Conservation (phyloP, 352 stramenopile genomes). For the Globisporangium alternatum region DNA sequence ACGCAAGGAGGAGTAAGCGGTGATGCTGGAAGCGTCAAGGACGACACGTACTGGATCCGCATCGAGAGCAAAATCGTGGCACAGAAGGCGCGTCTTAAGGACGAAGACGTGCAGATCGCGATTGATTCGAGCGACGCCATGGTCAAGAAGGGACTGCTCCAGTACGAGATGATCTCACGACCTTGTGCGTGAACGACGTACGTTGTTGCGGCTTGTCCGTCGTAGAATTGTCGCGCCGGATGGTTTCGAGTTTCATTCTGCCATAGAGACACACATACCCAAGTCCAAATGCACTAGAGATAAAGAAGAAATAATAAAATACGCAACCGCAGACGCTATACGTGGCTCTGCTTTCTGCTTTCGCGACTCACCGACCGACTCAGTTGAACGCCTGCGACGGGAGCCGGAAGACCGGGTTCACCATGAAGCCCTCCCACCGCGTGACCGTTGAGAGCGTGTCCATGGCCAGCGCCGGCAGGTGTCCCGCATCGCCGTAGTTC, state of each 20-base stretch:
- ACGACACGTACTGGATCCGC: constrained; percentile 24
- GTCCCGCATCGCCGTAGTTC: constrained; percentile 53
- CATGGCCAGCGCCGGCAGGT: constrained; percentile 52
- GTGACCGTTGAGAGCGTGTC: constrained; percentile 62
- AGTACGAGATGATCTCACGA: constrained; percentile 27
- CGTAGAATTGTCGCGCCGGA: too few relatives aligned
- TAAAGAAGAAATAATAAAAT: constrained; percentile 5
- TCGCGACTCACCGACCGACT: not conserved
- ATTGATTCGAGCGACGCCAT: constrained; percentile 29
- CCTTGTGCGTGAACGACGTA: constrained; percentile 13
- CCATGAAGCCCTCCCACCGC: constrained; percentile 65
- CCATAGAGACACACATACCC: not conserved
- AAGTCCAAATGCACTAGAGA: not conserved
- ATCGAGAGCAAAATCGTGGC: constrained; percentile 25
- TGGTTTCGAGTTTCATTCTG: too few relatives aligned
- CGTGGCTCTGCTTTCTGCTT: not conserved
- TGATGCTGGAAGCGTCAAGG: not conserved
- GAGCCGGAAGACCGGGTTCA: constrained; percentile 52
- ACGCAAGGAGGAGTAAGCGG: not conserved
- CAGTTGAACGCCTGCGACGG: constrained; percentile 24
- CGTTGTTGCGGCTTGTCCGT: too few relatives aligned
- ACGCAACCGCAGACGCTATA: not conserved
- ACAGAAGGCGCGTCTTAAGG: constrained; percentile 12
- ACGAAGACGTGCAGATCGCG: constrained; percentile 28
- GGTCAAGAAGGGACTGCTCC: constrained; percentile 22